A percentile compares a stretch with the other conserved stretches of the same genome.
Conservation (phyloP, 2,329 filamentous ascomycete genomes). For the Venturia effusa region DNA sequence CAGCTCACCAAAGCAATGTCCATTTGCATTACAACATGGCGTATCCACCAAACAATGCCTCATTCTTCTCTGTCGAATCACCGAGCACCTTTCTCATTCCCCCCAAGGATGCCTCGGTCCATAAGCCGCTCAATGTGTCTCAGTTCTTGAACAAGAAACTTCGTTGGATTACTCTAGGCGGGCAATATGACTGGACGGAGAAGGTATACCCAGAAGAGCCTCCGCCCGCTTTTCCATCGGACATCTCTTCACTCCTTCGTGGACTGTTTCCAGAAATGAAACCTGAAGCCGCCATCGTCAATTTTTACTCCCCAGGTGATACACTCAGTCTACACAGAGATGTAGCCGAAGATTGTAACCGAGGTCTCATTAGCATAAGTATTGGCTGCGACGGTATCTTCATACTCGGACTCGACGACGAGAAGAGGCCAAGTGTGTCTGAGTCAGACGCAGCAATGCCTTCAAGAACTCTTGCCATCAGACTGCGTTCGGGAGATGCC, state of each 20-base stretch:
- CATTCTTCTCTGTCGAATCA: slow-evolving; percentile 41
- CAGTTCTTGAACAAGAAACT: slow-evolving; percentile 69
- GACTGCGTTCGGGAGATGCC: slow-evolving; percentile 74
- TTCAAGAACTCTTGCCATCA: slow-evolving; percentile 39
- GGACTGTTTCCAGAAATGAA: slow-evolving; percentile 64
- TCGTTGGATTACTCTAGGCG: slow-evolving; percentile 89
- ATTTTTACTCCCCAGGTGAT: slow-evolving; percentile 83
- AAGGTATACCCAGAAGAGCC: slow-evolving; percentile 63
- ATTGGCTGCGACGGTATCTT: slow-evolving; percentile 87
- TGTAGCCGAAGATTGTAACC: slow-evolving; percentile 74
- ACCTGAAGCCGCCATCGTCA: slow-evolving; percentile 85
- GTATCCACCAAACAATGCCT: slow-evolving; percentile 40
- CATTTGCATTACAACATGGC: slow-evolving; percentile 67
- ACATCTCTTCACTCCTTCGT: slow-evolving; percentile 58
- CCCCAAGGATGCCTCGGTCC: slow-evolving; percentile 64
- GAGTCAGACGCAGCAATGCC: background rate
- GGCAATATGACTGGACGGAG: slow-evolving; percentile 92
- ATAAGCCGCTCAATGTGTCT: slow-evolving; percentile 59
- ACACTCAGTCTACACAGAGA: slow-evolving; percentile 89
- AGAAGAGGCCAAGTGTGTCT: background rate
- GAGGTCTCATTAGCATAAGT: slow-evolving; percentile 72
- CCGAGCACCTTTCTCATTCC: slow-evolving; percentile 51
- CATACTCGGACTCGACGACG: slow-evolving; percentile 54
- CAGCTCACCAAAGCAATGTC: slow-evolving; percentile 76
- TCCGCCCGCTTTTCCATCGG: slow-evolving; percentile 62